Evolutionary conservation across 495 filamentous ascomycete species (phyloP).

Genomic region (Penicillium soppii): DNA sequence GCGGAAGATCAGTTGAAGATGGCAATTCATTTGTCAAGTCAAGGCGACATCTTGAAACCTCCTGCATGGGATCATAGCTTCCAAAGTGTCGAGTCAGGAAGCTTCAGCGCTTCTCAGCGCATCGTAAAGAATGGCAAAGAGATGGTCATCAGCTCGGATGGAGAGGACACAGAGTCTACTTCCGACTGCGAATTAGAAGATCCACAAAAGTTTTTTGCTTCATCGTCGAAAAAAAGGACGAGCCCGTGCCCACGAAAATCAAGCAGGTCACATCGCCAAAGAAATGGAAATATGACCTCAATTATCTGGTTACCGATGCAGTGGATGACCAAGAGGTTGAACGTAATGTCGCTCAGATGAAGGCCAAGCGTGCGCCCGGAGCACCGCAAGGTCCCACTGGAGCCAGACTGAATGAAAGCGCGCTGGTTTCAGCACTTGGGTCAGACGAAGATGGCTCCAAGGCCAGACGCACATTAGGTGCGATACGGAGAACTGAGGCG

Average conservation of each 20-base stretch:
- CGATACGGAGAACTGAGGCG: constrained; percentile 74
- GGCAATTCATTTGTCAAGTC: constrained; percentile 10
- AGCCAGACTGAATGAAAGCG: constrained; percentile 37
- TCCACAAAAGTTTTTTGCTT: constrained; percentile 36
- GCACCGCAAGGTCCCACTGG: neutral
- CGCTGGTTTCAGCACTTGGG: constrained; percentile 46
- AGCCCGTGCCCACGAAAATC: constrained; percentile 4
- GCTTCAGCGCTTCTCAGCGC: constrained; percentile 37
- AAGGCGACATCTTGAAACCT: neutral
- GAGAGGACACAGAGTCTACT: constrained; percentile 62
- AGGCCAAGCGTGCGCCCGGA: constrained; percentile 33
- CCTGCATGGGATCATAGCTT: constrained; percentile 14
- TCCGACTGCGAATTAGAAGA: constrained; percentile 54
- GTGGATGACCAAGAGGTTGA: constrained; percentile 57
- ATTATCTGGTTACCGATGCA: constrained; percentile 60
- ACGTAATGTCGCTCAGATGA: constrained; percentile 53
- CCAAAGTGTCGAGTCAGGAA: constrained; percentile 17
- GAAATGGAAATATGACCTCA: constrained; percentile 68
- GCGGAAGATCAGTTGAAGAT: constrained; percentile 18
- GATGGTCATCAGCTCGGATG: constrained; percentile 68
- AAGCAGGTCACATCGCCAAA: constrained; percentile 30
- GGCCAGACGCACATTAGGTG: constrained; percentile 60
- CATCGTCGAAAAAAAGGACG: constrained; percentile 18
- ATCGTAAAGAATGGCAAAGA: constrained; percentile 48
- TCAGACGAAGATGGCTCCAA: constrained; percentile 52